These are phyloP conservation scores for Casuarina glauca DNA, from an alignment of 306 rosid species.

Conservation along the genomic window DNA sequence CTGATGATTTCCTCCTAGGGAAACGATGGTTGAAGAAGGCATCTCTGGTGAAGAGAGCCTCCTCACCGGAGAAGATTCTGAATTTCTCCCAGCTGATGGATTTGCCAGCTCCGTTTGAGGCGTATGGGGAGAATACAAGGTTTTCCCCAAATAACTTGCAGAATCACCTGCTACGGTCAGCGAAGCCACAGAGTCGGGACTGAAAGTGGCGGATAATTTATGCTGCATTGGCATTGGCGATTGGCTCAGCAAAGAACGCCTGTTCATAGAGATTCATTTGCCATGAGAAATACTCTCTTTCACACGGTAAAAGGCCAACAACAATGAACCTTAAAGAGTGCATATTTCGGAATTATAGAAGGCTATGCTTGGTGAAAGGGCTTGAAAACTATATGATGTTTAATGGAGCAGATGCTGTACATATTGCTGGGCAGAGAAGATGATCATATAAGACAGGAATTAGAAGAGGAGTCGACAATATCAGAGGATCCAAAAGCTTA, in stretches of 20 bases:
- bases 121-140: constrained; percentile 33
- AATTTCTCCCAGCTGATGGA: constrained; percentile 37
- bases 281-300: not conserved
- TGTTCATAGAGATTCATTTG: constrained; percentile 32
- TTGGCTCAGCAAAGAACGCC: constrained; percentile 96
- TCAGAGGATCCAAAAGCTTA: not conserved
- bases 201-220: constrained; percentile 31
- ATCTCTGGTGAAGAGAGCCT: constrained; percentile 37
- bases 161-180: constrained; percentile 42
- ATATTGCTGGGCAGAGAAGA: not conserved
- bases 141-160: constrained; percentile 44
- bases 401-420: not conserved
- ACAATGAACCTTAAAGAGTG: not conserved
- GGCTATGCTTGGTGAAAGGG: not conserved
- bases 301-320: not conserved
- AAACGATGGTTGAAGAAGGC: constrained; percentile 36
- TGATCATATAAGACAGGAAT: not conserved
- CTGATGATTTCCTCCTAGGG: constrained; percentile 27
- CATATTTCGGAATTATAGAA: not conserved
- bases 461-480: not conserved
- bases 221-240: constrained; percentile 49
- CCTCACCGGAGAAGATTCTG: constrained; percentile 33
- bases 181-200: constrained; percentile 44
- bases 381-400: not conserved
- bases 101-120: constrained; percentile 31